A percentile compares a stretch with the other conserved stretches of the same genome.
phyloP scores from a whole-genome alignment of 257 asterid species.

The Knoxia roxburghii region DNA sequence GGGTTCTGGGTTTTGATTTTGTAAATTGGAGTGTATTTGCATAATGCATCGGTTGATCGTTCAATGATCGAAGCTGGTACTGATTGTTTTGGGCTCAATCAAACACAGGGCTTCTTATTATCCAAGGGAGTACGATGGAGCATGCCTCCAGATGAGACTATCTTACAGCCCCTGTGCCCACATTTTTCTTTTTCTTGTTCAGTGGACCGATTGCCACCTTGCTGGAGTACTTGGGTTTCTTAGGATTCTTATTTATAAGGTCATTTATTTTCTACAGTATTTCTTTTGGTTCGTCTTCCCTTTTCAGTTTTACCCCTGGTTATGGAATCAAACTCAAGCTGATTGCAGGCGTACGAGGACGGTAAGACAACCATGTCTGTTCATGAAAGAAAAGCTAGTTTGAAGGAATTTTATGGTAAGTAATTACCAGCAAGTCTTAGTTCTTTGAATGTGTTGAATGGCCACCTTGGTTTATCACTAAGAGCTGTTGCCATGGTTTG shows the following conservation, averaged over 20 bases:
- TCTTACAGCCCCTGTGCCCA: constrained; percentile 91
- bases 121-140: constrained; percentile 66
- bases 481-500: no score
- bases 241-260: constrained; percentile 78
- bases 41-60: no score
- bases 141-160: constrained; percentile 91
- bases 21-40: not conserved
- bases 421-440: not conserved
- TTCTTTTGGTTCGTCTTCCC: not conserved
- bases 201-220: constrained; percentile 87
- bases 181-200: constrained; percentile 71
- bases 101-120: constrained; percentile 78
- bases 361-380: constrained; percentile 77
- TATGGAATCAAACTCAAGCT: constrained; percentile 11
- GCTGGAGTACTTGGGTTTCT: constrained; percentile 91
- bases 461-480: no score
- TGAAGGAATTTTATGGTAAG: constrained; percentile 86
- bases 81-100: constrained; percentile 13
- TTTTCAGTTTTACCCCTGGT: not conserved
- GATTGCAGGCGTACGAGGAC: constrained; percentile 69
- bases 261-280: not conserved
- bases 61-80: not conserved
- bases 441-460: not conserved
- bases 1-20: not conserved
- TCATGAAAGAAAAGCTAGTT: constrained; percentile 74